Conservation (phyloP, 305 asterid genomes). For the Fraxinus velutina region DNA sequence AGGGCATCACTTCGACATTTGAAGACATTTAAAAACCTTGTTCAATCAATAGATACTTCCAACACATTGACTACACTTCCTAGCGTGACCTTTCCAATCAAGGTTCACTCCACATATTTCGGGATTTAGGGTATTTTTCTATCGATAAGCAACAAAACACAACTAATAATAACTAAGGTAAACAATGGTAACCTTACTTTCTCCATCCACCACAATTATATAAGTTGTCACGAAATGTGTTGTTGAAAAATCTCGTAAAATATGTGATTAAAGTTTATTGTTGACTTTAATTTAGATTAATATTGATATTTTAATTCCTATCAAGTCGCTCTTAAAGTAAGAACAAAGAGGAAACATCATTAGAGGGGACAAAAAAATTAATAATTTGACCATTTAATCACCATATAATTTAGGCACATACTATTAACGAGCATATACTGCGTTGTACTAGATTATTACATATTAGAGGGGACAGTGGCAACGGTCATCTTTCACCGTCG, state of each 20-base stretch:
- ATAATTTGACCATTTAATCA: neutral
- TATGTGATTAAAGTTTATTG: too few species aligned
- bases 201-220: neutral
- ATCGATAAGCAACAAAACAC: neutral
- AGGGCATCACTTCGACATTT: neutral
- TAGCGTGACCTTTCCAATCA: neutral
- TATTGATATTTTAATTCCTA: too few species aligned
- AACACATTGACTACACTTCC: neutral
- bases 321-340: too few species aligned
- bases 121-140: neutral
- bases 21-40: neutral
- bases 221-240: too few species aligned
- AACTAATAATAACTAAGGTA: too few species aligned
- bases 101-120: neutral
- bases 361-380: neutral
- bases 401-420: neutral
- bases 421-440: neutral
- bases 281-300: too few species aligned
- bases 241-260: too few species aligned
- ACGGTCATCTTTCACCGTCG: too few species aligned
- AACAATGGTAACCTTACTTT: neutral
- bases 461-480: neutral
- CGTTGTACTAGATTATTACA: neutral
- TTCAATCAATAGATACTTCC: neutral
- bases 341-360: neutral